A percentile compares a stretch with the other conserved stretches of the same genome.
phyloP scores from a whole-genome alignment of 768 basidiomycete genomes.

The Cantharellus anzutake region DNA sequence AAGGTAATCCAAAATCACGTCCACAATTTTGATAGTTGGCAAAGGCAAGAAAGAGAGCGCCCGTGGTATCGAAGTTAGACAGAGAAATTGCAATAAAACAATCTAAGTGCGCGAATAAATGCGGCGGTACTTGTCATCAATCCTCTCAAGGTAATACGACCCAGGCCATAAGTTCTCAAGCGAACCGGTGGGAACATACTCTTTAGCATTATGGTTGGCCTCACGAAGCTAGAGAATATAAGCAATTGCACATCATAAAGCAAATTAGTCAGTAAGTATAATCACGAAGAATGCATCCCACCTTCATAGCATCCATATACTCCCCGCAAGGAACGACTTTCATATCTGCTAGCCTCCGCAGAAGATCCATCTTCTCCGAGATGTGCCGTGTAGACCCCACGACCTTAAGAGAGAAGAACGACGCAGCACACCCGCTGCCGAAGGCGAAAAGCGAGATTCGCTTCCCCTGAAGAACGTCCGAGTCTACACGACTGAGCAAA shows the following conservation, averaged over 20 bases:
- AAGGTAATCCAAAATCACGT: neutral
- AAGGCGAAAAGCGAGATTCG: conserved; percentile 91
- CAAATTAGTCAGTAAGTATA: neutral
- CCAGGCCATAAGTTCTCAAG: conserved; percentile 90
- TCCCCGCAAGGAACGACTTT: conserved; percentile 84
- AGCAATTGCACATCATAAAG: conserved; percentile 5
- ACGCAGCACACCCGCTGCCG: conserved; percentile 86
- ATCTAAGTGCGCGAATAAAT: conserved; percentile 44
- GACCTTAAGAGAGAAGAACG: conserved; percentile 76
- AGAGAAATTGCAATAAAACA: neutral
- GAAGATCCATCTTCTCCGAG: conserved; percentile 59
- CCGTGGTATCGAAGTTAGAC: neutral
- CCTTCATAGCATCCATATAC: conserved; percentile 67
- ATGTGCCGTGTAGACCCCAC: conserved; percentile 80
- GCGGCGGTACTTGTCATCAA: conserved; percentile 82
- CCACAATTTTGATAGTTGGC: neutral
- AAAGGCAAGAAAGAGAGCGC: neutral
- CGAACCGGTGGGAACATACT: conserved; percentile 71
- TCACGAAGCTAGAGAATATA: conserved; percentile 55
- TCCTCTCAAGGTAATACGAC: conserved; percentile 75
- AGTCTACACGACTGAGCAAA: conserved; percentile 53
- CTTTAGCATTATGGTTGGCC: conserved; percentile 81
- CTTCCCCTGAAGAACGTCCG: conserved; percentile 55
- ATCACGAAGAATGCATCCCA: conserved; percentile 19
- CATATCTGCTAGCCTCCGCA: conserved; percentile 61